Conservation (phyloP, 1,284 basidiomycete genomes). For the Microbotryomycetes sp. region DNA sequence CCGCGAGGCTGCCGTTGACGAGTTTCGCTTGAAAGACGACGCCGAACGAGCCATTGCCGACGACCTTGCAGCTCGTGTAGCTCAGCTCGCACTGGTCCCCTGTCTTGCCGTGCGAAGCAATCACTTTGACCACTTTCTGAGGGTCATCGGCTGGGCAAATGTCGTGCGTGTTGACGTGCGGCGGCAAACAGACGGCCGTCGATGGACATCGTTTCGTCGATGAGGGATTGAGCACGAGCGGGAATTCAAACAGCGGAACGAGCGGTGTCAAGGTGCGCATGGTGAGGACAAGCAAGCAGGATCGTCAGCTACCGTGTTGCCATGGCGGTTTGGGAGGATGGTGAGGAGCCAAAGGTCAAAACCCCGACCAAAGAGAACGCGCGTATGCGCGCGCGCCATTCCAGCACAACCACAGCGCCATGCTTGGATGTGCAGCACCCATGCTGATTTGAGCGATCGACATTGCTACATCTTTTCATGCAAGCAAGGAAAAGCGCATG, state of each 20-base stretch:
- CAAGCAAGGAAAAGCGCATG: too few species aligned
- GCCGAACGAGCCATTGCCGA: slow-evolving; percentile 97
- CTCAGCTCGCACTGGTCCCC: slow-evolving; percentile 80
- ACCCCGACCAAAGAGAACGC: too few species aligned
- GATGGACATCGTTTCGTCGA: slow-evolving; percentile 1
- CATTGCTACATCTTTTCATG: too few species aligned
- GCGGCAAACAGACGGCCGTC: background rate
- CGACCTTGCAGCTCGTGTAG: slow-evolving; percentile 97
- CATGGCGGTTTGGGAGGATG: background rate
- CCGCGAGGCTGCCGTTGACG: slow-evolving; percentile 33
- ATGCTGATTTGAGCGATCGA: too few species aligned
- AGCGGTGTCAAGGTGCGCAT: background rate
- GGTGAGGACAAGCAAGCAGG: background rate
- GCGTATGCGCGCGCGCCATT: background rate
- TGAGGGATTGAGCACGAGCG: slow-evolving; percentile 11
- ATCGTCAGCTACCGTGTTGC: background rate
- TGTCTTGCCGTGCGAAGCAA: slow-evolving; percentile 89
- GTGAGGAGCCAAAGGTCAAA: background rate
- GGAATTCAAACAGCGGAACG: slow-evolving; percentile 2
- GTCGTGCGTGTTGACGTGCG: background rate
- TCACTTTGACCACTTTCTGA: slow-evolving; percentile 85
- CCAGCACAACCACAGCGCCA: too few species aligned
- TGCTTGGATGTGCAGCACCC: too few species aligned
- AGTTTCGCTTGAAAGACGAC: slow-evolving; percentile 79
- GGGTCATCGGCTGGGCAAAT: slow-evolving; percentile 54